phyloP scores from a whole-genome alignment of 2,329 filamentous ascomycete species.

The Aspergillus proliferans region DNA sequence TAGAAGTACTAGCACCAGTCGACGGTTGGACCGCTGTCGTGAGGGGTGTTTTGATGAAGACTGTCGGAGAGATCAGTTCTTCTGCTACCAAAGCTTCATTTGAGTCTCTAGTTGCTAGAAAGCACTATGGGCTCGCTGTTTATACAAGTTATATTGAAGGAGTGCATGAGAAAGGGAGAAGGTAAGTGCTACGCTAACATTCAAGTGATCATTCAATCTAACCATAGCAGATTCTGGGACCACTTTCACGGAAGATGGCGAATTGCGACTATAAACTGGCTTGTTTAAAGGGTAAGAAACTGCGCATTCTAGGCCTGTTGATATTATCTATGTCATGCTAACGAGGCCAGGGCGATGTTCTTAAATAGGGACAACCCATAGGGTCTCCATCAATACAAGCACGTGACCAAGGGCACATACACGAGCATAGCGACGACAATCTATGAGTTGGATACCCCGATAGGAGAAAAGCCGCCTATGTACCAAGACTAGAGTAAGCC shows the following conservation, averaged over 20 bases:
- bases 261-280: constrained; percentile 15
- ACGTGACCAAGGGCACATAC: background rate
- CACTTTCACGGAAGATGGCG: constrained; percentile 4
- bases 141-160: background rate
- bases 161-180: constrained; percentile 9
- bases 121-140: constrained; percentile 14
- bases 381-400: background rate
- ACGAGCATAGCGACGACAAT: background rate
- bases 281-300: constrained; percentile 12
- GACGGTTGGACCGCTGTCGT: constrained; percentile 25
- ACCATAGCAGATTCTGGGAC: constrained; percentile 10
- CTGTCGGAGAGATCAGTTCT: constrained; percentile 7
- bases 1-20: constrained; percentile 16
- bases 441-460: constrained; percentile 7
- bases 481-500: constrained; percentile 11
- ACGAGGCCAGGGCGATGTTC: constrained; percentile 8
- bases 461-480: background rate
- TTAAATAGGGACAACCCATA: constrained; percentile 1
- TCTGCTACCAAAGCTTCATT: constrained; percentile 6
- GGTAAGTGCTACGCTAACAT: constrained; percentile 4
- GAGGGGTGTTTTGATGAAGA: constrained; percentile 14
- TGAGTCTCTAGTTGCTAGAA: constrained; percentile 16
- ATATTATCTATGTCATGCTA: background rate
- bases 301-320: background rate
- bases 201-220: background rate